Evolutionary conservation across 768 basidiomycete species (phyloP).

Genomic region (Podaxis sp.): DNA sequence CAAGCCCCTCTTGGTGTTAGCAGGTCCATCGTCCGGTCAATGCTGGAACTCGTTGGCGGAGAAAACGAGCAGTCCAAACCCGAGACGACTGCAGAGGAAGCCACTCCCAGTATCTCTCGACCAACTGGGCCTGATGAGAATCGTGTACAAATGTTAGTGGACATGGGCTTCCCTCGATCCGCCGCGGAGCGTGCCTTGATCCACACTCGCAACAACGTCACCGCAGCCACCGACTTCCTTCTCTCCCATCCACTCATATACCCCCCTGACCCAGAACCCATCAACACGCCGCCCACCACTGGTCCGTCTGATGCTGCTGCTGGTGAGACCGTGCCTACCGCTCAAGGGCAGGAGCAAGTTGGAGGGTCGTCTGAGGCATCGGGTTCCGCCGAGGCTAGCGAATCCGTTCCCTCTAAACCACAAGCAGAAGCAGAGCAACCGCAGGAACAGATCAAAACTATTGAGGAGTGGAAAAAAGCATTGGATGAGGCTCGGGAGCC

Average conservation of each 20-base stretch:
- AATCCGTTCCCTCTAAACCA: not conserved
- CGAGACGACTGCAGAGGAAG: constrained; percentile 33
- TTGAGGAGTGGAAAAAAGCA: constrained; percentile 62
- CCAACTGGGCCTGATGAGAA: constrained; percentile 65
- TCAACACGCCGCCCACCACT: constrained; percentile 16
- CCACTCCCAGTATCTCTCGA: constrained; percentile 25
- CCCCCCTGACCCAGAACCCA: constrained; percentile 59
- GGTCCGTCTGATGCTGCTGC: constrained; percentile 24
- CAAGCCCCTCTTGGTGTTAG: constrained; percentile 70
- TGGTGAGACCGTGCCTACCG: constrained; percentile 17
- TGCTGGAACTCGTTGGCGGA: constrained; percentile 76
- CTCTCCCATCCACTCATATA: constrained; percentile 78
- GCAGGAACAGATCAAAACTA: constrained; percentile 31
- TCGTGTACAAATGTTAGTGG: constrained; percentile 77
- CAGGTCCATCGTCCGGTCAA: constrained; percentile 68
- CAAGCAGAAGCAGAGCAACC: constrained; percentile 16
- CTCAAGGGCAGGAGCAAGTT: not conserved
- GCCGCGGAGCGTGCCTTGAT: constrained; percentile 81
- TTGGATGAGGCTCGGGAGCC: constrained; percentile 64
- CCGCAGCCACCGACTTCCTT: constrained; percentile 82
- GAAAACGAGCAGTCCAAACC: constrained; percentile 72
- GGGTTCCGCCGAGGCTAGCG: not conserved
- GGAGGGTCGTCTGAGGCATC: not conserved
- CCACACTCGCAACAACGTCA: constrained; percentile 85
- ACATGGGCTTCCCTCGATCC: constrained; percentile 96